These are phyloP conservation scores for Candida quercuum DNA, from an alignment of 805 yeast species.

Conservation along the genomic window DNA sequence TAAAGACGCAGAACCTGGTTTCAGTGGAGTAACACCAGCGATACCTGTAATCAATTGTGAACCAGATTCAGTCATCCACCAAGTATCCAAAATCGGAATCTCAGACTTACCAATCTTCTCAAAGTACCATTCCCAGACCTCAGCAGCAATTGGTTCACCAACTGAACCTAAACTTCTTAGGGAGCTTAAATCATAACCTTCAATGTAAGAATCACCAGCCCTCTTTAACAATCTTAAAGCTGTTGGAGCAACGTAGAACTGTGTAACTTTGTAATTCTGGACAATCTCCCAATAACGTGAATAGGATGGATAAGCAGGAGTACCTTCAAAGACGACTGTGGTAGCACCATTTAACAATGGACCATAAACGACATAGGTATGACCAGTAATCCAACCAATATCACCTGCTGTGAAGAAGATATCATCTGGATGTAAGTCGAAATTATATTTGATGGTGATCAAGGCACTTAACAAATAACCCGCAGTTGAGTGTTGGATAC, in stretches of 20 bases:
- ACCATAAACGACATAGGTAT: slow-evolving; percentile 92
- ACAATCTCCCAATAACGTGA: slow-evolving; percentile 97
- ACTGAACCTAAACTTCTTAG: slow-evolving; percentile 93
- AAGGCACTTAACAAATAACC: slow-evolving; percentile 93
- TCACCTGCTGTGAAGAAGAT: slow-evolving; percentile 95
- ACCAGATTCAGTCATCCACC: slow-evolving; percentile 89
- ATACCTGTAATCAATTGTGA: slow-evolving; percentile 74
- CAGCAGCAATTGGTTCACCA: slow-evolving; percentile 98
- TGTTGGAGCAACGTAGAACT: slow-evolving; percentile 97
- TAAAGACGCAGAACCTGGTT: slow-evolving; percentile 81
- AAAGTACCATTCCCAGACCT: slow-evolving; percentile 98
- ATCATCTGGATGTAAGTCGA: slow-evolving; percentile 88
- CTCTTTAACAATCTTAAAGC: slow-evolving; percentile 87
- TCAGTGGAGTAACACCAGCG: slow-evolving; percentile 73
- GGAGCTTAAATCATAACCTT: slow-evolving; percentile 76
- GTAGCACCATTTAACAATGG: slow-evolving; percentile 87
- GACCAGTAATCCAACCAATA: slow-evolving; percentile 99
- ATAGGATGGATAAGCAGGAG: slow-evolving; percentile 94
- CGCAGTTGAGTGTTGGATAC: slow-evolving; percentile 92
- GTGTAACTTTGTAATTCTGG: slow-evolving; percentile 86
- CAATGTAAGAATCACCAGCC: slow-evolving; percentile 83
- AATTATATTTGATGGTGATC: slow-evolving; percentile 85
- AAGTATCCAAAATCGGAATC: slow-evolving; percentile 74
- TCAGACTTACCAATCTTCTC: slow-evolving; percentile 68
- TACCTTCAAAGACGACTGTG: slow-evolving; percentile 91